These are phyloP conservation scores for Camelina laxa DNA, from an alignment of 345 rosid species.

Conservation along the genomic window DNA sequence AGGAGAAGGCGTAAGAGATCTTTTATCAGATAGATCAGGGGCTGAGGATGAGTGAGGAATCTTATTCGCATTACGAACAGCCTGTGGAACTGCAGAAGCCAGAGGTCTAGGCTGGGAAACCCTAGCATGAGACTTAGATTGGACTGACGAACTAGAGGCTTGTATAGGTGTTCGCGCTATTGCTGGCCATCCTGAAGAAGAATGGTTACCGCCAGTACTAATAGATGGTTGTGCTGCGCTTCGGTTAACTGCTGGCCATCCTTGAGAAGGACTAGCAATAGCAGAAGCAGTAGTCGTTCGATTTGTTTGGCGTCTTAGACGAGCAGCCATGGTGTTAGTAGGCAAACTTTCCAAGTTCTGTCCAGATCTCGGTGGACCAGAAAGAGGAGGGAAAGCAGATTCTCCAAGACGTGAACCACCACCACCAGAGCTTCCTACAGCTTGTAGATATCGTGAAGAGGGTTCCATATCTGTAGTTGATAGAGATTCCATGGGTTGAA, in stretches of 20 bases:
- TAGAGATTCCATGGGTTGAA: conserved; percentile 54
- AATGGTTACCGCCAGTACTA: conserved; percentile 37
- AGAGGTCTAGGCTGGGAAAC: conserved; percentile 31
- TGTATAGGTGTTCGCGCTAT: conserved; percentile 48
- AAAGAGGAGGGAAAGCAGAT: conserved; percentile 92
- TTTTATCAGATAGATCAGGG: conserved; percentile 61
- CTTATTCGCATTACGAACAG: conserved; percentile 46
- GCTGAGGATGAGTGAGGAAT: conserved; percentile 73
- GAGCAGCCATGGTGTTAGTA: conserved; percentile 72
- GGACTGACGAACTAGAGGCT: conserved; percentile 45
- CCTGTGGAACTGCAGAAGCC: conserved; percentile 42
- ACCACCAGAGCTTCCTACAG: conserved; percentile 67
- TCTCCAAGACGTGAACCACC: conserved; percentile 59
- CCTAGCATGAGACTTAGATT: conserved; percentile 36
- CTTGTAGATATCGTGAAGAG: conserved; percentile 78
- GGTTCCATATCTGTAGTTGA: conserved; percentile 34
- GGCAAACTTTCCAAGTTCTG: conserved; percentile 52
- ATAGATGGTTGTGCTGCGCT: conserved; percentile 44
- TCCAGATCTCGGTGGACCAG: conserved; percentile 56
- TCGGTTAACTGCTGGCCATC: conserved; percentile 63
- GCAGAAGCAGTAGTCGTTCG: conserved; percentile 33
- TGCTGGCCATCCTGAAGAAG: conserved; percentile 70
- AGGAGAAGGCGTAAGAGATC: conserved; percentile 43
- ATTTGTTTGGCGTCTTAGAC: conserved; percentile 58
- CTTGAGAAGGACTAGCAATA: conserved; percentile 52